Evolutionary conservation across 495 filamentous ascomycete species (phyloP).

Genomic region (Penicillium arizonense): DNA sequence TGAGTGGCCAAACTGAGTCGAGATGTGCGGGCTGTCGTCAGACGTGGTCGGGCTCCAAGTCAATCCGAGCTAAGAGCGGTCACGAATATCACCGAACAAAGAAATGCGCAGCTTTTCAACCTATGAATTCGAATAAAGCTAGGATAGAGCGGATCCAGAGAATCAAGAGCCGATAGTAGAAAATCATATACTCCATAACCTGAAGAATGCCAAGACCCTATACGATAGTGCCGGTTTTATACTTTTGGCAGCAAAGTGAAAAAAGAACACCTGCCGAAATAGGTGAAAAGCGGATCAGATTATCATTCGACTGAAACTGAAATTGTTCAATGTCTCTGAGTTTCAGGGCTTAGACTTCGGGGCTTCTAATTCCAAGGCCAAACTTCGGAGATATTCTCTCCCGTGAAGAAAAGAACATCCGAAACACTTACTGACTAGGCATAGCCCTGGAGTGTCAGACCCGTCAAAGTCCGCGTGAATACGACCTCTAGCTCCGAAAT

Average conservation of each 20-base stretch:
- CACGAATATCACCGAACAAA: too few relatives aligned
- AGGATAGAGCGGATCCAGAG: too few relatives aligned
- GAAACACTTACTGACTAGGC: conserved; percentile 1
- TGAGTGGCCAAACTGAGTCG: conserved; percentile 5
- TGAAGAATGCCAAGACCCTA: conserved; percentile 1
- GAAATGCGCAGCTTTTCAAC: too few relatives aligned
- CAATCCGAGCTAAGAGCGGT: too few relatives aligned
- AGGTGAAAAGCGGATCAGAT: not conserved
- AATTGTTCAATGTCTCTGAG: not conserved
- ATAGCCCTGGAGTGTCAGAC: not conserved
- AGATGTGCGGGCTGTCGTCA: conserved; percentile 5
- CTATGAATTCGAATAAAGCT: too few relatives aligned
- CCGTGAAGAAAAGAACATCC: not conserved
- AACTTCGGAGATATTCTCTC: conserved; percentile 6
- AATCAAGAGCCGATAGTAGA: too few relatives aligned
- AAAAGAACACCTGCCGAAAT: not conserved
- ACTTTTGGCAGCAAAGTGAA: not conserved
- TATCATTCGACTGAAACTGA: not conserved
- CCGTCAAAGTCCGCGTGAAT: not conserved
- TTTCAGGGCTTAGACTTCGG: too few relatives aligned
- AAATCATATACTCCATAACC: not conserved
- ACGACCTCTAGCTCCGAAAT: too few relatives aligned
- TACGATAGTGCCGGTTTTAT: not conserved
- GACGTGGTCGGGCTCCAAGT: not conserved
- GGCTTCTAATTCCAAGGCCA: not conserved